phyloP scores from a whole-genome alignment of 805 yeast species.

The Myxozyma kluyveri region DNA sequence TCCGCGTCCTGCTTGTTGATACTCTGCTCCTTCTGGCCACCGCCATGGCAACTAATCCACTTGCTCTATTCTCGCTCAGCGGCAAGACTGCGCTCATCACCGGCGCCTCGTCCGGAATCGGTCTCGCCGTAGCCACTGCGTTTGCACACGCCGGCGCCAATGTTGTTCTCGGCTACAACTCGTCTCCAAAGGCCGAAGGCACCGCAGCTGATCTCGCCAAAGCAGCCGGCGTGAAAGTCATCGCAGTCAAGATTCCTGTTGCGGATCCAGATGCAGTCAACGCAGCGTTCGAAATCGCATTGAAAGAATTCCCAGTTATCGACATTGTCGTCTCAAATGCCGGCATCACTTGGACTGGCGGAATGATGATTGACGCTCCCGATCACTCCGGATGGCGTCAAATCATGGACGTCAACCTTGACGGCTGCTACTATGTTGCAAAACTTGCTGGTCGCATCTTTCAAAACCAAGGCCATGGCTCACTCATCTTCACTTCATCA shows the following conservation, averaged over 20 bases:
- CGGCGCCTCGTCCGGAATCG: constrained; percentile 56
- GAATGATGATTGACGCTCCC: constrained; percentile 18
- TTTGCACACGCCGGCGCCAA: constrained; percentile 49
- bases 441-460: constrained; percentile 55
- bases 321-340: constrained; percentile 30
- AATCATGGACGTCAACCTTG: constrained; percentile 19
- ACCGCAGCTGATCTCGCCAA: constrained; percentile 56
- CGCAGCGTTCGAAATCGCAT: constrained; percentile 45
- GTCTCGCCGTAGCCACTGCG: constrained; percentile 48
- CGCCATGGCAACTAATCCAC: not conserved
- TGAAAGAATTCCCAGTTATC: constrained; percentile 10
- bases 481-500: constrained; percentile 48
- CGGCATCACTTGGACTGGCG: constrained; percentile 28
- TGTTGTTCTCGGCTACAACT: constrained; percentile 42
- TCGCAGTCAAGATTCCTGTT: constrained; percentile 62
- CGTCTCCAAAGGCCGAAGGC: constrained; percentile 53
- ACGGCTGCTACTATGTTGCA: constrained; percentile 47
- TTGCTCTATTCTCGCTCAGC: constrained; percentile 29
- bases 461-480: constrained; percentile 13
- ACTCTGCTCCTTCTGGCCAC: not conserved
- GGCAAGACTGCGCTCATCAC: constrained; percentile 47
- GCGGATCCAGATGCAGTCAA: constrained; percentile 50
- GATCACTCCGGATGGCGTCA: constrained; percentile 19
- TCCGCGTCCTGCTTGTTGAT: no score
- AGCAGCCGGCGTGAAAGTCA: constrained; percentile 57